Base-by-base conservation (phyloP, 2,329 filamentous ascomycete species). In the Albifimbria verrucaria region DNA sequence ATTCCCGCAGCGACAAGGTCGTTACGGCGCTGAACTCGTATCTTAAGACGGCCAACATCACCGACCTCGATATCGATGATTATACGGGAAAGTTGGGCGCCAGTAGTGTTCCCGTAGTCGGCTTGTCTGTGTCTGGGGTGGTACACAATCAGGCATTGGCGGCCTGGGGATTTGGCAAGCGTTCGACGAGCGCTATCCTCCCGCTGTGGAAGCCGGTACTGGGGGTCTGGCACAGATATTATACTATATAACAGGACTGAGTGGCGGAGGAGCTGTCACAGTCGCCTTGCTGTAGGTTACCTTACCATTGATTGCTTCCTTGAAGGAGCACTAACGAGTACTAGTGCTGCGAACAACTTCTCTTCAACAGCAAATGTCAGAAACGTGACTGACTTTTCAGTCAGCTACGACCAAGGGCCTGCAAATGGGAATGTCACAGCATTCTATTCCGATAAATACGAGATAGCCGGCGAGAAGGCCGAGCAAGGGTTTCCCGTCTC, bases 131-230 rank as follows among this genome's bases (percentile, higher is more conserved):
- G 10, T 66, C 65, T 0, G 65, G 64, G 65, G 63, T 25, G 64
- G 62, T 0, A 64, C 65, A 0, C 65, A 67, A 42, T 65, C 65
- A 17, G 65, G 64, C 2, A 42, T 67, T 9, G 65, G 65, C 3
- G 65, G 65, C 0, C 24, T 67, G 0, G 65, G 65, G 0, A 47
- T 67, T 23, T 67, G 61, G 59, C 62, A 65, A 10, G 65, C 65
- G 1, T 66, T 57, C 10, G 65, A 67, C 49, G 56, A 55, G 7
- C 59, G 64, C 4, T 63, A 66, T 11, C 49, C 53, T 1, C 25
- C 43, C 0, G 62, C 62, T 0, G 48, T 53, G 0, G 39, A 55
- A 3, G 58, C 62, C 2, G 54, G 59, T 1, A 66, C 62, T 0
- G 64, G 65, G 2, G 65, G 65, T 0, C 7, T 67, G 6, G 54